Percentiles rank a stretch among this genome's conserved stretches.
phyloP scores from a whole-genome alignment of 202 grass and related monocot genomes.

The Alloteropsis angusta region DNA sequence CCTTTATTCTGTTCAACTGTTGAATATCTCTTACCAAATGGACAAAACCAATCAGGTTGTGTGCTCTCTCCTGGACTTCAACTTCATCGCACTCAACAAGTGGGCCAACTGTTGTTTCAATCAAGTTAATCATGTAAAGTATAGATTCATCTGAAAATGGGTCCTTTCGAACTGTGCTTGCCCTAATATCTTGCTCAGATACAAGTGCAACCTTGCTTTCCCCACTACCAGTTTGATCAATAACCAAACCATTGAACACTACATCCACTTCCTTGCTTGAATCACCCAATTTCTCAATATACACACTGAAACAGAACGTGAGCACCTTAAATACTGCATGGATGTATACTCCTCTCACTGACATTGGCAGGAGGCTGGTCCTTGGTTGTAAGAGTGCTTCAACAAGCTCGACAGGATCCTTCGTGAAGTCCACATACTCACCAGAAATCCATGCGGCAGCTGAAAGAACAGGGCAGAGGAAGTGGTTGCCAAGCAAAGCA shows the following conservation, averaged over 20 bases:
- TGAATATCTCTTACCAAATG: conserved; percentile 37
- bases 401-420: conserved; percentile 72
- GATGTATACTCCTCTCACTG: conserved; percentile 66
- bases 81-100: conserved; percentile 63
- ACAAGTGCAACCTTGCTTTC: conserved; percentile 23
- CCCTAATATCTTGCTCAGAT: conserved; percentile 1
- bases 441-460: conserved; percentile 79
- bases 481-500: conserved; percentile 64
- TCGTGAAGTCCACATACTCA: conserved; percentile 65
- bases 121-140: conserved; percentile 52
- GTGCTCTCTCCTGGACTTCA: conserved; percentile 78
- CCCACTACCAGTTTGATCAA: conserved; percentile 19
- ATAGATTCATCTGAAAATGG: conserved; percentile 37
- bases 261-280: conserved; percentile 8
- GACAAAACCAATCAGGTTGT: conserved; percentile 66
- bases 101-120: conserved; percentile 54
- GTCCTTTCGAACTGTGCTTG: conserved; percentile 20
- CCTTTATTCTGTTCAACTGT: conserved; percentile 27
- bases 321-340: conserved; percentile 74
- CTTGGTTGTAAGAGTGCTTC: conserved; percentile 91
- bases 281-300: conserved; percentile 31
- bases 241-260: background rate
- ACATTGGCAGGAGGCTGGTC: conserved; percentile 56
- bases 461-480: conserved; percentile 63
- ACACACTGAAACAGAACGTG: conserved; percentile 50